A percentile compares a stretch with the other conserved stretches of the same genome.
Conservation (phyloP, 2,329 filamentous ascomycete species). For the Fusarium graminum region DNA sequence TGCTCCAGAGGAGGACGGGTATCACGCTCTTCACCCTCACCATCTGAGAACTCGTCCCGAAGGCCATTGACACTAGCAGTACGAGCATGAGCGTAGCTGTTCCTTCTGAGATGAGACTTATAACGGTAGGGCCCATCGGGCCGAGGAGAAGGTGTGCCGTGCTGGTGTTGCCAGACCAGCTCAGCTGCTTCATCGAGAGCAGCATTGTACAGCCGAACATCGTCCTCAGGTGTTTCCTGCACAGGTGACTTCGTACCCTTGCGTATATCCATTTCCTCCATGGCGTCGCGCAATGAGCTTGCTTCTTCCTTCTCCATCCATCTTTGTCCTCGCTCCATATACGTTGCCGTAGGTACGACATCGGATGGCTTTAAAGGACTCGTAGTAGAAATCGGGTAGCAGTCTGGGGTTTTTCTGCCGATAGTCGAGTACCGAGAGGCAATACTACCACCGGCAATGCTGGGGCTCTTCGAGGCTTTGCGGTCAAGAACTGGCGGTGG, state of each 20-base stretch:
- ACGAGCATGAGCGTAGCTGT: conserved; percentile 77
- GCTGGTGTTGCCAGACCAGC: conserved; percentile 81
- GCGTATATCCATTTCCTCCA: conserved; percentile 78
- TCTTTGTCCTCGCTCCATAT: conserved; percentile 79
- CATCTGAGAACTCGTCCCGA: conserved; percentile 65
- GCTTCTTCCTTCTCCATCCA: conserved; percentile 88
- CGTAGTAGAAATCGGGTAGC: conserved; percentile 61
- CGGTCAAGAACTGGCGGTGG: conserved; percentile 45
- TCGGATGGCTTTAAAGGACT: conserved; percentile 68
- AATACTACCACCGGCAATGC: conserved; percentile 60
- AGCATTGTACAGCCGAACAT: conserved; percentile 75
- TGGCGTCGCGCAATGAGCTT: conserved; percentile 75
- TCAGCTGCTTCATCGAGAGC: conserved; percentile 83
- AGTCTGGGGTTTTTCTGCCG: conserved; percentile 63
- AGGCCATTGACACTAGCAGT: conserved; percentile 67
- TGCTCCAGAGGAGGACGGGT: conserved; percentile 50
- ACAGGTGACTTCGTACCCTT: conserved; percentile 50
- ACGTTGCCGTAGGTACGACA: conserved; percentile 74
- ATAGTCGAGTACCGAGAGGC: conserved; percentile 64
- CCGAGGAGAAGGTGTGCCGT: conserved; percentile 65
- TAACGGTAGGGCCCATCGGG: conserved; percentile 77
- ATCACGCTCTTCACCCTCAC: conserved; percentile 56
- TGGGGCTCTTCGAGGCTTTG: conserved; percentile 54
- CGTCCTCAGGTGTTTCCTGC: conserved; percentile 58
- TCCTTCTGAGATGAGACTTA: conserved; percentile 75